A percentile compares a stretch with the other conserved stretches of the same genome.
phyloP scores from a whole-genome alignment of 495 filamentous ascomycete species.

The Glarea lozoyensis region DNA sequence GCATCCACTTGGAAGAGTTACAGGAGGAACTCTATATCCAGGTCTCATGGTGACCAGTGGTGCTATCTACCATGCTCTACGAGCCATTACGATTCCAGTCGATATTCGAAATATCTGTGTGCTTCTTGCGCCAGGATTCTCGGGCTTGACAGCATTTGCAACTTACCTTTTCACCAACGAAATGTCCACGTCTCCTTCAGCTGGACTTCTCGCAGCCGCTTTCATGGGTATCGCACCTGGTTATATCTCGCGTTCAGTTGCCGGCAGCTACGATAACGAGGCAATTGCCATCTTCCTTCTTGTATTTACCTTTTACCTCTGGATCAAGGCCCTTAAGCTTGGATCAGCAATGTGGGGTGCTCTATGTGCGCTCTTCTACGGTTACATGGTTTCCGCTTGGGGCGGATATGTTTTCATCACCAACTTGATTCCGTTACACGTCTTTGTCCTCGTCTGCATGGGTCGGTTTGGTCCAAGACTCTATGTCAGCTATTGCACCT shows the following conservation, averaged over 20 bases:
- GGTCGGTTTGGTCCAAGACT: constrained; percentile 88
- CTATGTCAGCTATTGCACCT: constrained; percentile 94
- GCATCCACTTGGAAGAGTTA: constrained; percentile 98
- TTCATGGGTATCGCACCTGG: constrained; percentile 98
- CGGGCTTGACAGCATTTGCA: constrained; percentile 87
- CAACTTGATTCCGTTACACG: constrained; percentile 90
- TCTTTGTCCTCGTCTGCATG: constrained; percentile 94
- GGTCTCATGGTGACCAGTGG: constrained; percentile 99
- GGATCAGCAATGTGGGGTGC: constrained; percentile 95
- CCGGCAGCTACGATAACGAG: constrained; percentile 99
- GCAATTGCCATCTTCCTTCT: constrained; percentile 98
- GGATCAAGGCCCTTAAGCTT: constrained; percentile 96
- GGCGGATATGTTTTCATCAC: constrained; percentile 99
- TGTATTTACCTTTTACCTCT: constrained; percentile 97
- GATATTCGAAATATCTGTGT: constrained; percentile 99
- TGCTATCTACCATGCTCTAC: constrained; percentile 88
- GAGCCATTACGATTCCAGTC: constrained; percentile 84
- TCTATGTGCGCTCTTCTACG: constrained; percentile 92
- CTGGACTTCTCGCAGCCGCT: constrained; percentile 83
- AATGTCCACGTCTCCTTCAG: constrained; percentile 85
- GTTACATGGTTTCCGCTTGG: constrained; percentile 99
- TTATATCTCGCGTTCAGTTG: constrained; percentile 95
- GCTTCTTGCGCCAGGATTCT: constrained; percentile 90
- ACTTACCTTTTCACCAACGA: constrained; percentile 95
- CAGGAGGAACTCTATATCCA: constrained; percentile 95